Percentiles rank a stretch among this genome's conserved stretches.
These are phyloP conservation scores for Extremus antarcticus DNA, from an alignment of 495 filamentous ascomycete genomes.

Conservation along the genomic window DNA sequence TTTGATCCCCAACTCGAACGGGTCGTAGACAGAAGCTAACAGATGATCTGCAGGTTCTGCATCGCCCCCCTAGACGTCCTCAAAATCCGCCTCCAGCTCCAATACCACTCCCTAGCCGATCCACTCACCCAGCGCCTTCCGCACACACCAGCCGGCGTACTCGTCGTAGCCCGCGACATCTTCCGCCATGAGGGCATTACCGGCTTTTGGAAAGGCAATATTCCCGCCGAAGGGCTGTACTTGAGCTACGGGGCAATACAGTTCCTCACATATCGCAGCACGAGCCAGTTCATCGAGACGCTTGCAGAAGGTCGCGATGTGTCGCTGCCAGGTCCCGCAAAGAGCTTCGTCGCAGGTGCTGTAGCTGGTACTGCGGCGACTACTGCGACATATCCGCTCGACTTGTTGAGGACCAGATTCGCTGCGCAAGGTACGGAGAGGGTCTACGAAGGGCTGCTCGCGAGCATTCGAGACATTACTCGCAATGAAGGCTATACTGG, in stretches of 20 bases:
- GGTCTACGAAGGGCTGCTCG: conserved; percentile 59
- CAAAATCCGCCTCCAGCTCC: conserved; percentile 92
- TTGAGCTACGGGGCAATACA: conserved; percentile 77
- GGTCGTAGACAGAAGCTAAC: conserved; percentile 1
- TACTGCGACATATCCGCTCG: conserved; percentile 77
- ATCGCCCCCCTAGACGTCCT: conserved; percentile 89
- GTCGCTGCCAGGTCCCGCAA: conserved; percentile 45
- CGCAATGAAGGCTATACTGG: conserved; percentile 61
- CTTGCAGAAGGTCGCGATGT: conserved; percentile 35
- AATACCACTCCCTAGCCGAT: conserved; percentile 68
- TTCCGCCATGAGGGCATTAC: conserved; percentile 35
- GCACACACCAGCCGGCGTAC: conserved; percentile 42
- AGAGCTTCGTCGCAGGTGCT: conserved; percentile 71
- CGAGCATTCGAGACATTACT: conserved; percentile 61
- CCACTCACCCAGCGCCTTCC: conserved; percentile 30
- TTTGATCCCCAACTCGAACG: no score
- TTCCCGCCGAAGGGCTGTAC: conserved; percentile 90
- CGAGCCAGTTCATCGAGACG: conserved; percentile 40
- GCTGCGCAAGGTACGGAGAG: conserved; percentile 82
- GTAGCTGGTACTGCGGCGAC: conserved; percentile 71
- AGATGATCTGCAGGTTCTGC: conserved; percentile 51
- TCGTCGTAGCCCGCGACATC: conserved; percentile 67
- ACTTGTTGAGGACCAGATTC: conserved; percentile 88
- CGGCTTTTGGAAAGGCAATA: conserved; percentile 94
- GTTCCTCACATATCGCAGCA: conserved; percentile 78